phyloP scores from a whole-genome alignment of 768 basidiomycete species.

The Brasilioporus rufonigricans region DNA sequence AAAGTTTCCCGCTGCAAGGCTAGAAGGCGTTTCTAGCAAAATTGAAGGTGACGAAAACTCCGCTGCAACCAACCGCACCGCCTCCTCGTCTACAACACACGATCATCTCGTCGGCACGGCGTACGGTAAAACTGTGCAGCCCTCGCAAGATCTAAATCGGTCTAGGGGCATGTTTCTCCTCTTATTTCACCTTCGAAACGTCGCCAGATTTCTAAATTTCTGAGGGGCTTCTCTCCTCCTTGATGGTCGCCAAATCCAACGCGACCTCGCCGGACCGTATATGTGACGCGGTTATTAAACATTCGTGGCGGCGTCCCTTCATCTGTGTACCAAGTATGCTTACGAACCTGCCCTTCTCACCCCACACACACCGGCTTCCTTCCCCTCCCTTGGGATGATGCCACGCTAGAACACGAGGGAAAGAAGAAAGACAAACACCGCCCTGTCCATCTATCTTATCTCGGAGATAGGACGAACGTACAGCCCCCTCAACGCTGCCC shows the following conservation, averaged over 20 bases:
- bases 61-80: neutral
- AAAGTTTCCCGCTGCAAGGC: no score
- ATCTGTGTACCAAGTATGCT: neutral
- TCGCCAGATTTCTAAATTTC: neutral
- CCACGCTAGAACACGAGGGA: neutral
- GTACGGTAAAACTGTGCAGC: neutral
- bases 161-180: neutral
- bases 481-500: neutral
- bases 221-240: neutral
- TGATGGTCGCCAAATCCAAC: neutral
- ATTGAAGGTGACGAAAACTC: no score
- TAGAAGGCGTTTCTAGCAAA: neutral
- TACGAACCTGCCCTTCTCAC: slow-evolving; percentile 1
- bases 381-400: neutral
- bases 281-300: slow-evolving; percentile 2
- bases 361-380: neutral
- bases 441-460: slow-evolving; percentile 4
- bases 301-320: neutral
- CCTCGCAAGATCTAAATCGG: neutral
- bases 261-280: neutral
- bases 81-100: neutral
- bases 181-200: neutral
- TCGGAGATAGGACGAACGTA: slow-evolving; percentile 1
- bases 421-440: neutral
- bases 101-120: neutral